These are phyloP conservation scores for Microbotryum violaceum DNA, from an alignment of 1,284 basidiomycete species.

Conservation along the genomic window DNA sequence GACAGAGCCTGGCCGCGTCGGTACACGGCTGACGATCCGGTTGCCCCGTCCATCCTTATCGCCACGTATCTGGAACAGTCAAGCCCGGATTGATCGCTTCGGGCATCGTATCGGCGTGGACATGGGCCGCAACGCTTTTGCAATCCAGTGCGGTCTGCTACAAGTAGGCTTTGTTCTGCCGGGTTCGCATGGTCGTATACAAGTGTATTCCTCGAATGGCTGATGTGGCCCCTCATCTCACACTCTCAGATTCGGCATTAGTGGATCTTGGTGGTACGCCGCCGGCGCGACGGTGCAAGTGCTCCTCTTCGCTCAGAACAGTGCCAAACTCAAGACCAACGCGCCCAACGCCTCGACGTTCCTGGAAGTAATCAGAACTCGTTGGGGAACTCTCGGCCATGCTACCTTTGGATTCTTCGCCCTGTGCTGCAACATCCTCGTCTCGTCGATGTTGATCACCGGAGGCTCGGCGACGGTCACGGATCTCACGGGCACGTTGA, in stretches of 20 bases:
- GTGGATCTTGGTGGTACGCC: slow-evolving; percentile 61
- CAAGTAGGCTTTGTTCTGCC: slow-evolving; percentile 46
- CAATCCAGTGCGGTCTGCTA: slow-evolving; percentile 62
- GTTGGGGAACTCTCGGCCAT: slow-evolving; percentile 70
- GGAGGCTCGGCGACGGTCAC: slow-evolving; percentile 72
- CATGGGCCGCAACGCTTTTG: slow-evolving; percentile 47
- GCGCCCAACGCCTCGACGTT: slow-evolving; percentile 53
- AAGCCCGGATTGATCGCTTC: slow-evolving; percentile 85
- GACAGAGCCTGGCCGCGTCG: not conserved
- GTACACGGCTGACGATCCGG: not conserved
- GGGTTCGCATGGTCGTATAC: not conserved
- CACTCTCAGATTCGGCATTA: slow-evolving; percentile 39
- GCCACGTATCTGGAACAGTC: not conserved
- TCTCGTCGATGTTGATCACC: slow-evolving; percentile 39
- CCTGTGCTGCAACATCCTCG: slow-evolving; percentile 67
- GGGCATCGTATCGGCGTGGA: slow-evolving; percentile 66
- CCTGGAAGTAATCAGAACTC: slow-evolving; percentile 55
- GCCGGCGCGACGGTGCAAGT: slow-evolving; percentile 44
- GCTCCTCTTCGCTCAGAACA: slow-evolving; percentile 51
- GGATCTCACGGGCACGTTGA: slow-evolving; percentile 70
- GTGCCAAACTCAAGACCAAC: slow-evolving; percentile 53
- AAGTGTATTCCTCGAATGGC: not conserved
- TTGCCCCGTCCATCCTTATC: not conserved
- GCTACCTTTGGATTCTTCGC: slow-evolving; percentile 69
- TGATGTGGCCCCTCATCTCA: not conserved